A percentile compares a stretch with the other conserved stretches of the same genome.
phyloP scores from a whole-genome alignment of 768 basidiomycete genomes.

The Scleroderma citrinum region DNA sequence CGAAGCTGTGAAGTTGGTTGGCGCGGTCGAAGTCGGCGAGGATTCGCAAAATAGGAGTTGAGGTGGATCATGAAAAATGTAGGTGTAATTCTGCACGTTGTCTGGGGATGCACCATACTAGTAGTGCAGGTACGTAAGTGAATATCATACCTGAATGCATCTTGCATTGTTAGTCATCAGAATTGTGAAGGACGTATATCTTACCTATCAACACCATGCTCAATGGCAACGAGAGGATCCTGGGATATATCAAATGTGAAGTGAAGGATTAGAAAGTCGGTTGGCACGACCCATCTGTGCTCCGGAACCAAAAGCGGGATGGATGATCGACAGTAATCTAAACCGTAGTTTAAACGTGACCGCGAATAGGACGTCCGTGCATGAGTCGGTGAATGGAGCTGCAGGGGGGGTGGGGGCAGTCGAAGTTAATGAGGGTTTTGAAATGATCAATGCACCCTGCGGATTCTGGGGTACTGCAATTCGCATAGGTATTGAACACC shows the following conservation, averaged over 20 bases:
- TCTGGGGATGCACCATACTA: constrained; percentile 24
- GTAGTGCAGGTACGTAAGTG: constrained; percentile 24
- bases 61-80: constrained; percentile 8
- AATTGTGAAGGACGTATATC: background rate
- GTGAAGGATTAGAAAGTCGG: constrained; percentile 27
- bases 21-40: constrained; percentile 21
- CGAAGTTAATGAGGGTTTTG: constrained; percentile 30
- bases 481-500: constrained; percentile 20
- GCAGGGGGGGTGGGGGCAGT: constrained; percentile 6
- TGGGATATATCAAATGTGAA: constrained; percentile 33
- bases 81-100: constrained; percentile 13
- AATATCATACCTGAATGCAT: constrained; percentile 17
- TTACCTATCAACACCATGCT: background rate
- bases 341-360: constrained; percentile 18
- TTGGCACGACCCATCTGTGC: constrained; percentile 21
- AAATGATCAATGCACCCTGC: constrained; percentile 23
- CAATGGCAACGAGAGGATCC: constrained; percentile 29
- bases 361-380: constrained; percentile 28
- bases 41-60: constrained; percentile 30
- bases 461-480: constrained; percentile 21
- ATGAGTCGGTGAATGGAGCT: constrained; percentile 19
- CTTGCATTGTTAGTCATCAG: background rate
- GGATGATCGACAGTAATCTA: too few species aligned
- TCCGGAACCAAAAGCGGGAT: too few species aligned
- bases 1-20: constrained; percentile 8